phyloP scores from a whole-genome alignment of 495 filamentous ascomycete genomes.

The Hyaloscypha finlandica region DNA sequence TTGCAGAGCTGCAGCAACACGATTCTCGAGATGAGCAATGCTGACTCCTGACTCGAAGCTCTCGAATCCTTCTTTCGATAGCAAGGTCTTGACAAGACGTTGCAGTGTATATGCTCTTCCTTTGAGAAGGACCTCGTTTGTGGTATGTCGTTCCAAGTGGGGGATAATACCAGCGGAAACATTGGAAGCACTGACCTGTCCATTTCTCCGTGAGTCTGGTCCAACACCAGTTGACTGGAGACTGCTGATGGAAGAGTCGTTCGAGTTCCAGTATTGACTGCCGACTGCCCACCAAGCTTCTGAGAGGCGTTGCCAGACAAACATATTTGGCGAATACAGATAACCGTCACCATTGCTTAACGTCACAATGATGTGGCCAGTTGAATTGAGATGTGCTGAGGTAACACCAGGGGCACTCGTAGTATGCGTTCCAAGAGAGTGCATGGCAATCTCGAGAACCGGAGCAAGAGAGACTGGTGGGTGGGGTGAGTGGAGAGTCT shows the following conservation, averaged over 20 bases:
- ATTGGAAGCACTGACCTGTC: constrained; percentile 56
- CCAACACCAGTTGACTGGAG: constrained; percentile 69
- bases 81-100: constrained; percentile 79
- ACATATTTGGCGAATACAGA: constrained; percentile 78
- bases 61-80: constrained; percentile 88
- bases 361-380: constrained; percentile 79
- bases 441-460: constrained; percentile 82
- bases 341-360: constrained; percentile 94
- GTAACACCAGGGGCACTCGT: constrained; percentile 78
- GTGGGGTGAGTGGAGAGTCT: constrained; percentile 79
- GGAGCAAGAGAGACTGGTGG: constrained; percentile 90
- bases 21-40: constrained; percentile 93
- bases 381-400: constrained; percentile 85
- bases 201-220: constrained; percentile 47
- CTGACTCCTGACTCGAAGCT: constrained; percentile 87
- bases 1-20: constrained; percentile 83
- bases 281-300: constrained; percentile 98
- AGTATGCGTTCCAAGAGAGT: constrained; percentile 65
- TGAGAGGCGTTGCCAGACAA: constrained; percentile 89
- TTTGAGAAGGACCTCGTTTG: constrained; percentile 86
- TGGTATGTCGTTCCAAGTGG: constrained; percentile 89
- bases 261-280: constrained; percentile 98
- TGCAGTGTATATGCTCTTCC: constrained; percentile 88
- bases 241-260: constrained; percentile 78
- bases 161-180: constrained; percentile 93